Evolutionary conservation across 768 basidiomycete species (phyloP).

Genomic region (Psilocybe azurescens): DNA sequence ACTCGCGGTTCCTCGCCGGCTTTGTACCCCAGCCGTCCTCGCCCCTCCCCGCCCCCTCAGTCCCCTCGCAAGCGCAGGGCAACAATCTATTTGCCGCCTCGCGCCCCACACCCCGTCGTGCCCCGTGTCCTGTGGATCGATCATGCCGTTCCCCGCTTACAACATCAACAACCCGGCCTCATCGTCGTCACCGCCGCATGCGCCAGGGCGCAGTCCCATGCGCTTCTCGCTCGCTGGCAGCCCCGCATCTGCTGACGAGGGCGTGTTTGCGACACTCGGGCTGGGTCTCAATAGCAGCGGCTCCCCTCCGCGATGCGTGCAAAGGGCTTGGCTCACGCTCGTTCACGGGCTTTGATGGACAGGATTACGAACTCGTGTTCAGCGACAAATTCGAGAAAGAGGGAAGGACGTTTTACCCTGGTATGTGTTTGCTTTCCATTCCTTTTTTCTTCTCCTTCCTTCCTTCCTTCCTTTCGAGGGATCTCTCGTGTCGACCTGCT

Average conservation of each 20-base stretch:
- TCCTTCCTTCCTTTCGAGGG: background rate
- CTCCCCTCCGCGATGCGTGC: slow-evolving; percentile 14
- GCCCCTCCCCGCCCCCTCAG: background rate
- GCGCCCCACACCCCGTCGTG: background rate
- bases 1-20: background rate
- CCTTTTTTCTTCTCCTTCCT: slow-evolving; percentile 10
- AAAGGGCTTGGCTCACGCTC: slow-evolving; percentile 45
- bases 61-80: background rate
- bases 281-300: slow-evolving; percentile 13
- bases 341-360: slow-evolving; percentile 75
- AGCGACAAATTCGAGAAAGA: slow-evolving; percentile 78
- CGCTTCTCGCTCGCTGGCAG: background rate
- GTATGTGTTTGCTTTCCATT: slow-evolving; percentile 17
- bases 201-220: background rate
- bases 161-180: background rate
- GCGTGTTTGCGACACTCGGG: slow-evolving; percentile 17
- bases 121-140: background rate
- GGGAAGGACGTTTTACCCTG: slow-evolving; percentile 67
- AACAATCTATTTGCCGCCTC: background rate
- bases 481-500: no score
- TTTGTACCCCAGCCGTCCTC: background rate
- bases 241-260: slow-evolving; percentile 1
- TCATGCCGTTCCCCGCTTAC: slow-evolving; percentile 4
- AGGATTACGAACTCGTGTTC: slow-evolving; percentile 72
- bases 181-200: background rate